phyloP scores from a whole-genome alignment of 306 rosid species.

The Dicorynia guianensis region DNA sequence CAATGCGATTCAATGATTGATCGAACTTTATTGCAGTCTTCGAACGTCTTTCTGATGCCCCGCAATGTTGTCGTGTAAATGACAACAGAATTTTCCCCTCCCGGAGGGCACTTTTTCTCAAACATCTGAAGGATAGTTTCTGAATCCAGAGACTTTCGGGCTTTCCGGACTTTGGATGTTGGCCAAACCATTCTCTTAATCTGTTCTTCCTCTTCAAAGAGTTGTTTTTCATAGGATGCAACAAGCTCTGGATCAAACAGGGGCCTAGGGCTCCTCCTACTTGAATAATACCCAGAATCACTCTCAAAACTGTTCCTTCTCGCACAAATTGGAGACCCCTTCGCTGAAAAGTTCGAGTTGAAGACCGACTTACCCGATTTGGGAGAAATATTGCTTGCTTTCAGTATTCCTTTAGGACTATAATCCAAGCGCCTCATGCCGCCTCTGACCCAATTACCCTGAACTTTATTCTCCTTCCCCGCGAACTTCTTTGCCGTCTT shows the following conservation, averaged over 20 bases:
- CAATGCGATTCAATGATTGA: slow-evolving; percentile 68
- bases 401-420: slow-evolving; percentile 65
- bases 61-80: slow-evolving; percentile 86
- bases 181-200: slow-evolving; percentile 82
- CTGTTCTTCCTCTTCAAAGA: slow-evolving; percentile 74
- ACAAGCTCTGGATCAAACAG: slow-evolving; percentile 86
- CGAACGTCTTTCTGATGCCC: slow-evolving; percentile 92
- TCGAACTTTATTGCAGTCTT: slow-evolving; percentile 83
- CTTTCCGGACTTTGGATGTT: slow-evolving; percentile 51
- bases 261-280: slow-evolving; percentile 62
- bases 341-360: slow-evolving; percentile 51
- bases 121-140: slow-evolving; percentile 51
- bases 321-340: slow-evolving; percentile 59
- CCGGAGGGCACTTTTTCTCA: slow-evolving; percentile 69
- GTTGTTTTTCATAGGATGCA: slow-evolving; percentile 73
- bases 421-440: slow-evolving; percentile 63
- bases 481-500: slow-evolving; percentile 49
- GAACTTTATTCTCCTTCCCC: slow-evolving; percentile 81
- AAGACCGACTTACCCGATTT: slow-evolving; percentile 48
- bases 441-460: slow-evolving; percentile 34
- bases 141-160: slow-evolving; percentile 42
- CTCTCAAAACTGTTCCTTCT: slow-evolving; percentile 62
- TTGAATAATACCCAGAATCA: slow-evolving; percentile 37
- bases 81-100: slow-evolving; percentile 72
- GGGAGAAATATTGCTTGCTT: slow-evolving; percentile 46